phyloP scores from a whole-genome alignment of 345 rosid genomes.

The Camelina sativa region DNA sequence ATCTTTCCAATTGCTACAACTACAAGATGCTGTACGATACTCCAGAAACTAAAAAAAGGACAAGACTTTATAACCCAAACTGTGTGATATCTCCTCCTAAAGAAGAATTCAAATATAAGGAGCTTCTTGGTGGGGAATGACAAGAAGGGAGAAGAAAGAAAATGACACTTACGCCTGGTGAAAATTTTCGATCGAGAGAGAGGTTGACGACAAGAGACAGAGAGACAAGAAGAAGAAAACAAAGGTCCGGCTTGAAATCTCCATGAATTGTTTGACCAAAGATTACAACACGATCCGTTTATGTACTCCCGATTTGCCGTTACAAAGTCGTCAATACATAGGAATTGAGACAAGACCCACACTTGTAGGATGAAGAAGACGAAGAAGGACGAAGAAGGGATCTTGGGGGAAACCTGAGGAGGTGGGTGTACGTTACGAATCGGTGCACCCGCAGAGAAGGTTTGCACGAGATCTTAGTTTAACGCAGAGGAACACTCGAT shows the following conservation, averaged over 20 bases:
- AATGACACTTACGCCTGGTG: slow-evolving; percentile 78
- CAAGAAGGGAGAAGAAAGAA: background rate
- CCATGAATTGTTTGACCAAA: slow-evolving; percentile 49
- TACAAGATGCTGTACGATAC: slow-evolving; percentile 10
- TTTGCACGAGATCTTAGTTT: slow-evolving; percentile 23
- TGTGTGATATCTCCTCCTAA: background rate
- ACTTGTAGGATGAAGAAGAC: background rate
- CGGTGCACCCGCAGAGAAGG: slow-evolving; percentile 45
- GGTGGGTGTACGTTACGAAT: slow-evolving; percentile 62
- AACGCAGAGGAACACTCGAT: slow-evolving; percentile 43
- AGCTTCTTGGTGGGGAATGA: background rate
- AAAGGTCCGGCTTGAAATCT: slow-evolving; percentile 48
- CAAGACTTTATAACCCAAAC: slow-evolving; percentile 8
- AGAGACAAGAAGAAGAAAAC: slow-evolving; percentile 48
- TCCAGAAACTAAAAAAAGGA: background rate
- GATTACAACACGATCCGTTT: slow-evolving; percentile 44
- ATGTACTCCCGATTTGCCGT: slow-evolving; percentile 39
- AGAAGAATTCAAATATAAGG: slow-evolving; percentile 30
- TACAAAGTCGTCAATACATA: slow-evolving; percentile 28
- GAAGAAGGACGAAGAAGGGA: slow-evolving; percentile 28
- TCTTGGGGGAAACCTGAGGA: slow-evolving; percentile 46
- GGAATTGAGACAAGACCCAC: slow-evolving; percentile 26
- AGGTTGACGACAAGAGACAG: slow-evolving; percentile 55
- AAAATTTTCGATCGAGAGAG: slow-evolving; percentile 60
- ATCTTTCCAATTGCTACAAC: background rate